Percentiles rank a stretch among this genome's conserved stretches.
Conservation (phyloP, 2,329 filamentous ascomycete species). For the Nigrospora sphaerica region DNA sequence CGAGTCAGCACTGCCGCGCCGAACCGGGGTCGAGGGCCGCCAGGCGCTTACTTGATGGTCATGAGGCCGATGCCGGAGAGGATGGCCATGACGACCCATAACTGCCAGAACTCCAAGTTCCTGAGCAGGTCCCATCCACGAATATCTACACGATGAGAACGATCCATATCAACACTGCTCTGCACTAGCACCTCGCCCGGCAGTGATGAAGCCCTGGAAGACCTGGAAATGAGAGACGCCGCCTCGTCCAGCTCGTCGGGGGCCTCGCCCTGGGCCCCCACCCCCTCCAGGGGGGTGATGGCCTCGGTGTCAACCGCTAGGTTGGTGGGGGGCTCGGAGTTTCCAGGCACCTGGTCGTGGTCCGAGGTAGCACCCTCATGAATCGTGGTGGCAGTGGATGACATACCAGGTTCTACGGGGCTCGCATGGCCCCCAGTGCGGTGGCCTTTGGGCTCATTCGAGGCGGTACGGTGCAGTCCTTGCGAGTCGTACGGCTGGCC, state of each 20-base stretch:
- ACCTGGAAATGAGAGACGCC: constrained; percentile 70
- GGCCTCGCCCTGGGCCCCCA: background rate
- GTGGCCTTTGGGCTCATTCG: constrained; percentile 31
- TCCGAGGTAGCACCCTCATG: constrained; percentile 17
- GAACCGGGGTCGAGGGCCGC: background rate
- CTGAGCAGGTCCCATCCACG: constrained; percentile 71
- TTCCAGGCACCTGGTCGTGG: constrained; percentile 12
- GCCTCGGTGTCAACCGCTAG: constrained; percentile 13
- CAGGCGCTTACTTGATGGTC: constrained; percentile 83
- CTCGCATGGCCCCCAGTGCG: constrained; percentile 31
- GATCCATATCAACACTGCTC: constrained; percentile 62
- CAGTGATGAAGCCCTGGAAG: constrained; percentile 40
- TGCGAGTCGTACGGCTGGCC: constrained; percentile 27
- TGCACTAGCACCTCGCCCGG: constrained; percentile 43
- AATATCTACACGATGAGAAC: constrained; percentile 81
- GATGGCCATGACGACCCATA: constrained; percentile 83
- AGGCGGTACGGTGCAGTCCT: constrained; percentile 31
- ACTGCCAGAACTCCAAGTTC: constrained; percentile 79
- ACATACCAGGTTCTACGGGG: constrained; percentile 61
- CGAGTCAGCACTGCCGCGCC: constrained; percentile 17
- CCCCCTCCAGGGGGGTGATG: constrained; percentile 3
- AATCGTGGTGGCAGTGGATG: constrained; percentile 22
- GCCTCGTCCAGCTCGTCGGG: constrained; percentile 57
- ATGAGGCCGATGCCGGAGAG: constrained; percentile 90
- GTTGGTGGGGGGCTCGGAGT: constrained; percentile 8